A percentile compares a stretch with the other conserved stretches of the same genome.
These are phyloP conservation scores for Lactifluus echinatus DNA, from an alignment of 768 basidiomycete genomes.

Conservation along the genomic window DNA sequence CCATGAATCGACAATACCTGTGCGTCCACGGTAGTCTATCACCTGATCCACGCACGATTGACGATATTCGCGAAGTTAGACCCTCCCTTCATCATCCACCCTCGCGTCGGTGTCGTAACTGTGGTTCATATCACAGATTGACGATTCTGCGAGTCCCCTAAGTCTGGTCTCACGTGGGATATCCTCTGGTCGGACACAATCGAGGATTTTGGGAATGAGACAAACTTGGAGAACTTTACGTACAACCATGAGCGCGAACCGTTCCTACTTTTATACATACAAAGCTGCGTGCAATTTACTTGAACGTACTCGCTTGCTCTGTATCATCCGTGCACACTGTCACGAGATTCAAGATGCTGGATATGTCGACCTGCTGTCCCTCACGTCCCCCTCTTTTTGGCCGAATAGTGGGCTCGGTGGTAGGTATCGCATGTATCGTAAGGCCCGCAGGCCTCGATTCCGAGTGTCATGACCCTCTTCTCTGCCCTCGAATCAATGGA, in stretches of 20 bases:
- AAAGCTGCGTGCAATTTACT: slow-evolving; percentile 96
- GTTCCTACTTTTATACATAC: slow-evolving; percentile 94
- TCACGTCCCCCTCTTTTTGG: slow-evolving; percentile 7
- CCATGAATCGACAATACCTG: slow-evolving; percentile 99
- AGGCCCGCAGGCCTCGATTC: slow-evolving; percentile 96
- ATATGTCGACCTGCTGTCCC: slow-evolving; percentile 27
- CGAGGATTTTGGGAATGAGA: slow-evolving; percentile 94
- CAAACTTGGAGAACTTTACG: slow-evolving; percentile 74
- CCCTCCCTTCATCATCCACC: not conserved
- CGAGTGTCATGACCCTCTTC: slow-evolving; percentile 99
- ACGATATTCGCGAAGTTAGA: slow-evolving; percentile 82
- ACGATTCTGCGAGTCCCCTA: slow-evolving; percentile 98
- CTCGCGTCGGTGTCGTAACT: not conserved
- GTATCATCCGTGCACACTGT: slow-evolving; percentile 94
- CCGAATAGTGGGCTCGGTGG: not conserved
- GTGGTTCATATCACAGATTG: slow-evolving; percentile 47
- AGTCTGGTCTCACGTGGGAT: slow-evolving; percentile 96
- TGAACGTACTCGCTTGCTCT: slow-evolving; percentile 91
- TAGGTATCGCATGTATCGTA: slow-evolving; percentile 97
- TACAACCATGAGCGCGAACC: slow-evolving; percentile 97
- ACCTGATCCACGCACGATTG: slow-evolving; percentile 89
- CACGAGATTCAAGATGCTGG: slow-evolving; percentile 99
- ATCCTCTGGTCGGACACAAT: slow-evolving; percentile 97
- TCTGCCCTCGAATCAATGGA: slow-evolving; percentile 97
- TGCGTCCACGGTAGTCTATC: slow-evolving; percentile 97